phyloP scores from a whole-genome alignment of 202 grass and related monocot species.

The Tripidium arundinaceum region DNA sequence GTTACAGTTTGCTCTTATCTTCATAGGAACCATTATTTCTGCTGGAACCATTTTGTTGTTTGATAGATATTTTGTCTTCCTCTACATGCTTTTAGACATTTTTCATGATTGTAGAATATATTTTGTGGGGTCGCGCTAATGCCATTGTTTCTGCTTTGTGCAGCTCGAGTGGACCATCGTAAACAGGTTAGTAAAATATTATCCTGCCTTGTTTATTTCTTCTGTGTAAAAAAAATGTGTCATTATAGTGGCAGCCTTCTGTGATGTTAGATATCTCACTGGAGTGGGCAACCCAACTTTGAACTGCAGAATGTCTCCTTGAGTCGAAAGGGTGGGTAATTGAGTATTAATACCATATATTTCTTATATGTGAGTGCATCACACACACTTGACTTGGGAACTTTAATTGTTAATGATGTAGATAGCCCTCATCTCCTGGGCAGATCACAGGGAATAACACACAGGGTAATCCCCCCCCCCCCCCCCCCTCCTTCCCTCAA shows the following conservation, averaged over 20 bases:
- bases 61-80: background rate
- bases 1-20: background rate
- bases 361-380: background rate
- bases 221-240: slow-evolving; percentile 8
- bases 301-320: slow-evolving; percentile 36
- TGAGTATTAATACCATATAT: background rate
- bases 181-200: slow-evolving; percentile 27
- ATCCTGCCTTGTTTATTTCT: background rate
- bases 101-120: background rate
- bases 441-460: slow-evolving; percentile 28
- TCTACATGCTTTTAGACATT: background rate
- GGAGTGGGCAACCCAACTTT: slow-evolving; percentile 24
- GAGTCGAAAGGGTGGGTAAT: slow-evolving; percentile 30
- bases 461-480: slow-evolving; percentile 28
- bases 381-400: background rate
- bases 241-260: slow-evolving; percentile 21
- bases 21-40: background rate
- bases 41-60: background rate
- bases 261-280: slow-evolving; percentile 24
- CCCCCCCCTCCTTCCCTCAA: too few relatives aligned
- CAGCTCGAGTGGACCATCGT: slow-evolving; percentile 34
- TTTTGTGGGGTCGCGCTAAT: slow-evolving; percentile 16
- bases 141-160: slow-evolving; percentile 28
- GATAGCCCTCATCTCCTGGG: slow-evolving; percentile 31
- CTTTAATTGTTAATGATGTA: slow-evolving; percentile 31